Evolutionary conservation across 768 basidiomycete genomes (phyloP), one percentile per base, ranked within the genome.

Genomic region (Macrolepiota albuminosa): DNA sequence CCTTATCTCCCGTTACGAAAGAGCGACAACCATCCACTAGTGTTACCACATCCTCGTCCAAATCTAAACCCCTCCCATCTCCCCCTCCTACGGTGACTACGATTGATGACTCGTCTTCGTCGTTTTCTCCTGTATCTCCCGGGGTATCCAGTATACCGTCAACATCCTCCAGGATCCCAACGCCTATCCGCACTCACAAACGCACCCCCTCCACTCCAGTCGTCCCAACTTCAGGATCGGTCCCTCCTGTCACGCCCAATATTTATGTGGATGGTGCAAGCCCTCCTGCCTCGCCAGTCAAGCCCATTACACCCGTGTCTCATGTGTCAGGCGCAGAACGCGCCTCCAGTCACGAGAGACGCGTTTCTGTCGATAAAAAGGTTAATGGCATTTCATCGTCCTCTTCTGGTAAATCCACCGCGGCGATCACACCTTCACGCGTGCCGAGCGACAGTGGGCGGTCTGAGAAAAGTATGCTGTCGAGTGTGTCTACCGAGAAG

Each of bases 371-470:
- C 8, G 52, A 39, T 34, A 39, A 40, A 39, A 39, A 37, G 40
- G 40, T 29, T n/a, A 54, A 54, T 13, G 75, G 73, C 45, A 72
- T 71, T 6, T 68, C 64, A 16, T 67, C 74, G 2, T 42, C 56
- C 18, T 54, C 56, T 14, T 45, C 62, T 42, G 49, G 33, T 45
- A 58, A 62, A 33, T 55, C 61, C 34, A 33, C 8, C 6, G 16
- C n/a, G 2, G 36, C 46, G 24, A 56, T 46, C 45, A 59, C 56
- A 26, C 47, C 60, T 39, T 21, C 47, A 18, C 76, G 82, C 58
- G 70, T 74, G 29, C 76, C 80, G 1, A 81, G 81, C 8, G 75
- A 78, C 54, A 75, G 74, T 26, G 64, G 64, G 14, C 49, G 58
- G 21, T 62, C 64, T 36, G 61, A 64, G 61, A 57, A 68, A 60